Conservation (phyloP, 169 alveolate species). For the Theileria orientalis region DNA sequence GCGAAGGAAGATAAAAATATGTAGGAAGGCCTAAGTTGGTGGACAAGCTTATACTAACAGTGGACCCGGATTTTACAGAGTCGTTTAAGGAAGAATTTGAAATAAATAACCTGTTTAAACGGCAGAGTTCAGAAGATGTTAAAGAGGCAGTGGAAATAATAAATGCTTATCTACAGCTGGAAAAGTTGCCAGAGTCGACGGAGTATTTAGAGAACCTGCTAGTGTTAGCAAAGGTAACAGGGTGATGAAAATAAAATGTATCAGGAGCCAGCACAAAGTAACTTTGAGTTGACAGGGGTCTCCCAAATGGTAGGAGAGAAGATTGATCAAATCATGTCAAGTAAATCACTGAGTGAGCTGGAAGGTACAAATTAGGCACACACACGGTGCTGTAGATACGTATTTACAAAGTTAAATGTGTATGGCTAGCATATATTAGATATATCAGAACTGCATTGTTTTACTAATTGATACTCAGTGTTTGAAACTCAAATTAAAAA, state of each 20-base stretch:
- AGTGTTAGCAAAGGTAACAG: constrained; percentile 23
- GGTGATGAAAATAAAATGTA: neutral
- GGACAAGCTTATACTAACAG: constrained; percentile 26
- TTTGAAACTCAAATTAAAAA: constrained; percentile 74
- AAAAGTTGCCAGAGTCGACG: neutral
- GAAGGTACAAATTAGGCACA: no score
- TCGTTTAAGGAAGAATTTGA: neutral
- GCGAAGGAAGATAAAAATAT: neutral
- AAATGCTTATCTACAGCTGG: constrained; percentile 38
- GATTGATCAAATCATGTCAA: constrained; percentile 43
- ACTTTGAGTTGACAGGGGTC: constrained; percentile 16
- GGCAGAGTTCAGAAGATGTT: neutral
- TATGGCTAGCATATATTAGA: no score
- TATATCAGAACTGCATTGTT: constrained; percentile 52
- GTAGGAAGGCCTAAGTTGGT: constrained; percentile 48
- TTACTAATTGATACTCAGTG: constrained; percentile 59
- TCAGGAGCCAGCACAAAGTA: neutral
- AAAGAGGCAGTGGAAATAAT: constrained; percentile 24
- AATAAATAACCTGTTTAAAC: constrained; percentile 12
- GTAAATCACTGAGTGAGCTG: constrained; percentile 44
- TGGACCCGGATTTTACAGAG: constrained; percentile 4
- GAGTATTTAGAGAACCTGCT: constrained; percentile 8
- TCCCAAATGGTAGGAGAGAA: constrained; percentile 38
- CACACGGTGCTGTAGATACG: no score
- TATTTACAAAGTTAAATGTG: constrained; percentile 63